Conservation (phyloP, 2,329 filamentous ascomycete genomes). For the Ceratocystis cacaofunesta region DNA sequence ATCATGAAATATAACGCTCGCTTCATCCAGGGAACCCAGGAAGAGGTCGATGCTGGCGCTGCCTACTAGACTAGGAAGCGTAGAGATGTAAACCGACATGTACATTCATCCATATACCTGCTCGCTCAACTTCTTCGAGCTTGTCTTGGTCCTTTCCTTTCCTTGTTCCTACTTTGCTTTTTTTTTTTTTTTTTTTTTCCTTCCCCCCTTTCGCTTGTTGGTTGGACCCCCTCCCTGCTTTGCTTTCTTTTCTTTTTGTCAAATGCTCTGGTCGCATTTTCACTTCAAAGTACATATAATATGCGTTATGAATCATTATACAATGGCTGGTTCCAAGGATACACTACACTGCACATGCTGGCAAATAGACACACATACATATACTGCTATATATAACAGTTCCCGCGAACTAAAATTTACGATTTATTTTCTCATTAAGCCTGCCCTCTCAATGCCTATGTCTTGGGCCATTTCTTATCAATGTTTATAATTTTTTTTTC, state of each 20-base stretch:
- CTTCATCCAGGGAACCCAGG: conserved; percentile 34
- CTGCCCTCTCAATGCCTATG: too few species aligned
- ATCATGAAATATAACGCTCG: conserved; percentile 42
- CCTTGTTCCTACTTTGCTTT: not conserved
- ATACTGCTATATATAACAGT: not conserved
- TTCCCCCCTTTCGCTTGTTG: too few species aligned
- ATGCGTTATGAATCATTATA: not conserved
- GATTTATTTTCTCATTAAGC: too few species aligned
- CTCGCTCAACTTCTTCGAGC: not conserved
- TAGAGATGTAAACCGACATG: not conserved
- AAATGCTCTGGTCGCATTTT: too few species aligned
- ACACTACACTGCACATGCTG: not conserved
- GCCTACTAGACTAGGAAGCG: not conserved
- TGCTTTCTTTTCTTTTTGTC: too few species aligned
- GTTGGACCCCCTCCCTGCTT: too few species aligned
- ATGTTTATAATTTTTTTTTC: too few species aligned
- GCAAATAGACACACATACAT: not conserved
- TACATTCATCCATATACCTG: not conserved
- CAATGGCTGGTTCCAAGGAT: conserved; percentile 1
- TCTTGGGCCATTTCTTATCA: too few species aligned
- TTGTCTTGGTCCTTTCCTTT: not conserved
- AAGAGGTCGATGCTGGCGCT: not conserved
- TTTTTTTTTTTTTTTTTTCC: not conserved
- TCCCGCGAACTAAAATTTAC: not conserved
- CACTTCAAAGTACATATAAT: not conserved